Percentiles rank a stretch among this genome's conserved stretches.
Evolutionary conservation across 352 stramenopile genomes (phyloP).

Genomic region (Phytophthora nicotianae): DNA sequence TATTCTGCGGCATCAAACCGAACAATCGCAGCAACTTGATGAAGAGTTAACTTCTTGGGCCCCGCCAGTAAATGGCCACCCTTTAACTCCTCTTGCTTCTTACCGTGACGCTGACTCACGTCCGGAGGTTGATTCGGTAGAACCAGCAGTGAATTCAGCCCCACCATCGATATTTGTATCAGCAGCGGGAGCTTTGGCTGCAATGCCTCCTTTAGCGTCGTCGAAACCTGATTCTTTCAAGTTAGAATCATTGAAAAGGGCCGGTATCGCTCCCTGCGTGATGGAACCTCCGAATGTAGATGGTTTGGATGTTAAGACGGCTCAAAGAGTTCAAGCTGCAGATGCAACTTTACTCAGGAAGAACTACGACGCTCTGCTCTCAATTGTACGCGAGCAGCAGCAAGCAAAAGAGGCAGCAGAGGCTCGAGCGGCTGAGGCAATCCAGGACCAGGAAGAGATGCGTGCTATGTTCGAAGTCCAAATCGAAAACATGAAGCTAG

Average conservation of each 20-base stretch:
- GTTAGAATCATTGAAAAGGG: constrained; percentile 25
- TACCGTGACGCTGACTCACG: neutral
- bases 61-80: neutral
- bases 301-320: constrained; percentile 59
- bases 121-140: constrained; percentile 4
- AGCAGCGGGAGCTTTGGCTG: neutral
- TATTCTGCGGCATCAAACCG: constrained; percentile 7
- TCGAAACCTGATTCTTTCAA: constrained; percentile 14
- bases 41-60: constrained; percentile 5
- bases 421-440: constrained; percentile 39
- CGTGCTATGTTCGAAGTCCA: constrained; percentile 66
- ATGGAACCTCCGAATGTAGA: constrained; percentile 52
- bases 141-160: constrained; percentile 1
- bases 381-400: constrained; percentile 76
- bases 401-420: constrained; percentile 62
- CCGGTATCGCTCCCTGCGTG: constrained; percentile 34
- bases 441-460: constrained; percentile 59
- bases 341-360: constrained; percentile 71
- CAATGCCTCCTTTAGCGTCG: neutral
- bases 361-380: constrained; percentile 83
- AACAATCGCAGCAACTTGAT: constrained; percentile 6
- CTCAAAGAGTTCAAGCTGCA: constrained; percentile 53
- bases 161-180: too few relatives aligned
- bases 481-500: constrained; percentile 81
- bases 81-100: too few relatives aligned